These are phyloP conservation scores for barrel medic (Medicago truncatula) DNA, from an alignment of 306 rosid species.

Conservation along the genomic window DNA sequence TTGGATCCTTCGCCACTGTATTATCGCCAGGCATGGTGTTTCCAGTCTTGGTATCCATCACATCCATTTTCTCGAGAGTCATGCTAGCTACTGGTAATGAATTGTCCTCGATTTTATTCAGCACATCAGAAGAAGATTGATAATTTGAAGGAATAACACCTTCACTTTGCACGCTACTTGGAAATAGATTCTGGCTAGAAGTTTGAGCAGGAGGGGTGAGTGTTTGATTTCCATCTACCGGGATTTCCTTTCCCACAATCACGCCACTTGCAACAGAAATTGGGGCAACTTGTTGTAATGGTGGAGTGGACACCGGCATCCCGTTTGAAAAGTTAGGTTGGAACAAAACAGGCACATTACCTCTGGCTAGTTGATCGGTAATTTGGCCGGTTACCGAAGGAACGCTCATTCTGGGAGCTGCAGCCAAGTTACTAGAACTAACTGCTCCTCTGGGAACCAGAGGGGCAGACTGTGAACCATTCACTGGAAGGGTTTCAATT, in stretches of 20 bases:
- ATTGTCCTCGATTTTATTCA: constrained; percentile 45
- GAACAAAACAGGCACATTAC: constrained; percentile 62
- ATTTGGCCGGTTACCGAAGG: constrained; percentile 49
- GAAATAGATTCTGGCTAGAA: constrained; percentile 46
- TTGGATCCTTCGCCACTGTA: constrained; percentile 41
- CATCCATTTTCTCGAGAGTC: constrained; percentile 56
- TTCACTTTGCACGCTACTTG: constrained; percentile 44
- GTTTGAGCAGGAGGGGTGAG: constrained; percentile 54
- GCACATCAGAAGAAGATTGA: constrained; percentile 47
- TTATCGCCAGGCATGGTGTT: constrained; percentile 47
- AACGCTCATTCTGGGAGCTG: constrained; percentile 48
- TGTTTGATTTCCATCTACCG: constrained; percentile 47
- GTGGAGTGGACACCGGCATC: constrained; percentile 50
- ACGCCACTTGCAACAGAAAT: constrained; percentile 58
- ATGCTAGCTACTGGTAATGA: constrained; percentile 43
- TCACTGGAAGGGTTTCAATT: constrained; percentile 43
- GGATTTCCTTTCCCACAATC: constrained; percentile 46
- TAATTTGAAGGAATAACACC: constrained; percentile 15
- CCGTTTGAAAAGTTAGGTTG: constrained; percentile 59
- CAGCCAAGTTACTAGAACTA: constrained; percentile 46
- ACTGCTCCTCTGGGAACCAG: constrained; percentile 53
- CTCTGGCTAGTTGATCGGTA: constrained; percentile 51
- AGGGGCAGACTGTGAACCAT: constrained; percentile 51
- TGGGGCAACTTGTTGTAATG: constrained; percentile 50
- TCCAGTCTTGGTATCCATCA: constrained; percentile 46